Evolutionary conservation across 2,329 filamentous ascomycete genomes (phyloP), one percentile per base, ranked within the genome.

Genomic region (Fusarium nisikadoi): DNA sequence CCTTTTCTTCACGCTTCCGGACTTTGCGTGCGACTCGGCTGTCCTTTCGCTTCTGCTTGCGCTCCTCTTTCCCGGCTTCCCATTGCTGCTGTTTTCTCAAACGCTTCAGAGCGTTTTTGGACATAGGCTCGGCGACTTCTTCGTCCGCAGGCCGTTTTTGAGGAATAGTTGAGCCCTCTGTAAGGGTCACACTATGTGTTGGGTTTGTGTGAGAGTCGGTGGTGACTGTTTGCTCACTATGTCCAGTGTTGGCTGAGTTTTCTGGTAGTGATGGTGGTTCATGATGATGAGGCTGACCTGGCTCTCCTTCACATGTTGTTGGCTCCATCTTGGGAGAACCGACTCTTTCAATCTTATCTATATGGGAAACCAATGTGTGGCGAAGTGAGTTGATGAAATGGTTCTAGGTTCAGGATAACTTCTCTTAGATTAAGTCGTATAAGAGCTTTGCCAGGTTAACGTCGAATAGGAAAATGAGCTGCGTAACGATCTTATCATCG

Each of bases 31-130:
- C 82, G 70, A 85, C 83, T 12, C 86, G 85, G 78, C 87, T 89
- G 74, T 89, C 88, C 65, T 87, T 89, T 60, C 86, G 85, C 71
- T 83, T 83, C 55, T 80, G 81, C 68, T 86, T 87, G 67, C 89
- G 88, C 36, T 86, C 84, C 43, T 88, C 88, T 70, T 90, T 91
- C 27, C 88, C 88, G 12, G 91, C 90, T 76, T 97, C 94, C 92
- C 93, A 97, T 79, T 89, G 85, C 78, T 93, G 87, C 71, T 90
- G 87, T 61, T 90, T 91, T 68, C 88, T 90, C 57, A 94, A 84
- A 78, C 94, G 95, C 82, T 97, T 97, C 67, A 92, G 84, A 75
- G 95, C 92, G 77, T 92, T 97, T 78, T 98, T 98, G 23, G 95
- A 97, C 56, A 98, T 62, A 12, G 71, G 68, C 27, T 75, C 73